Conservation (phyloP, 108 stramenopile genomes). For the Chaetoceros muelleri region DNA sequence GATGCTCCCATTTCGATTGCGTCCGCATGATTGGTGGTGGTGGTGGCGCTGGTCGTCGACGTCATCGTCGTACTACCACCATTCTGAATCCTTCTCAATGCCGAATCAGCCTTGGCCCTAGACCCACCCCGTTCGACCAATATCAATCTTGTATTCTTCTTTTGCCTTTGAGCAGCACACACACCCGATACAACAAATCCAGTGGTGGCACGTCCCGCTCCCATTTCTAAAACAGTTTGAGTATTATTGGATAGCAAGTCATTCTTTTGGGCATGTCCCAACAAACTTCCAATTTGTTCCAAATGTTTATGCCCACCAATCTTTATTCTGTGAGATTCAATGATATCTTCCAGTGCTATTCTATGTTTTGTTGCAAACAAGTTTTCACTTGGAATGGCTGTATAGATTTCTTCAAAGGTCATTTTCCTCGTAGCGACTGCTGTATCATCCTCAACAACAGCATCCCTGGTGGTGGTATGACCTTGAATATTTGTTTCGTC, state of each 20-base stretch:
- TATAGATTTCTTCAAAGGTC: constrained; percentile 38
- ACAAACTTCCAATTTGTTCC: constrained; percentile 60
- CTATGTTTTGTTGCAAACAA: constrained; percentile 38
- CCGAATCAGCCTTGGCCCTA: constrained; percentile 72
- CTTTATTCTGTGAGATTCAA: constrained; percentile 36
- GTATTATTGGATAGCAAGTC: constrained; percentile 2
- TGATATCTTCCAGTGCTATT: constrained; percentile 21
- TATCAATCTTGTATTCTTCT: constrained; percentile 29
- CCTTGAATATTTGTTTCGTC: no score
- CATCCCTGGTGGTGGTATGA: neutral
- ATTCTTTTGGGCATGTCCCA: constrained; percentile 30
- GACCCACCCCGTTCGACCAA: constrained; percentile 69
- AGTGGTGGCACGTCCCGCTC: constrained; percentile 74
- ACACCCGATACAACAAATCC: constrained; percentile 60
- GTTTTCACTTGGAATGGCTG: constrained; percentile 39
- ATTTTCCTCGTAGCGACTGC: neutral
- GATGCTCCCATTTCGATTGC: constrained; percentile 2
- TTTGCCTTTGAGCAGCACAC: constrained; percentile 14
- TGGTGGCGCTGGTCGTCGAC: no score
- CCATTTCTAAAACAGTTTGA: constrained; percentile 55
- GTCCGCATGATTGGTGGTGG: no score
- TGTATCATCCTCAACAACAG: neutral
- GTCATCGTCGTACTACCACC: no score
- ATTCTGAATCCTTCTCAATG: constrained; percentile 35
- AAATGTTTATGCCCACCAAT: constrained; percentile 62